Percentiles rank a stretch among this genome's conserved stretches.
Conservation (phyloP, 2,329 filamentous ascomycete species). For the Tolypocladium sp. region DNA sequence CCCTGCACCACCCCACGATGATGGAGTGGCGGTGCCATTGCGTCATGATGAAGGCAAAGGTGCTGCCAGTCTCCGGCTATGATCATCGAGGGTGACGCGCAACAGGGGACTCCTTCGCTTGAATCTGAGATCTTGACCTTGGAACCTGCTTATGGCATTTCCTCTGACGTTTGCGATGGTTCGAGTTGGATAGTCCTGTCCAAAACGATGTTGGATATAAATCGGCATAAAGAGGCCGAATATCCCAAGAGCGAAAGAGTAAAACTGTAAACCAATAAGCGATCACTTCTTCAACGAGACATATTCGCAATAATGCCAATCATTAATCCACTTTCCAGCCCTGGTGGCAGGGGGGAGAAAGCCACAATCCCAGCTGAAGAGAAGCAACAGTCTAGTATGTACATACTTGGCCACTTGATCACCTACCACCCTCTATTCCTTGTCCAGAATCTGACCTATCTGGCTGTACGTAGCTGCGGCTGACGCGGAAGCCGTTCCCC, state of each 20-base stretch:
- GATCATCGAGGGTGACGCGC: too few relatives aligned
- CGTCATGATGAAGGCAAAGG: background rate
- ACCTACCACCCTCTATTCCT: background rate
- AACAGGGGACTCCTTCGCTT: background rate
- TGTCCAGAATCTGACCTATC: background rate
- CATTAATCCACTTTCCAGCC: background rate
- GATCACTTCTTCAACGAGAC: background rate
- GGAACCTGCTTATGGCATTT: background rate
- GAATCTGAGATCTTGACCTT: background rate
- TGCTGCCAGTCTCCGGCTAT: too few relatives aligned
- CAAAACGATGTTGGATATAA: background rate
- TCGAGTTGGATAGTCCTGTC: background rate
- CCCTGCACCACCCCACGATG: too few relatives aligned
- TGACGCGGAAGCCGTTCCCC: constrained; percentile 19
- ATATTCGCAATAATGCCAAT: background rate
- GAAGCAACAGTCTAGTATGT: background rate
- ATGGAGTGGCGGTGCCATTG: background rate
- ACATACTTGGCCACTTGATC: background rate
- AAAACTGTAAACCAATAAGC: background rate
- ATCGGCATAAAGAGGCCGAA: background rate
- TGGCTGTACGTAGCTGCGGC: background rate
- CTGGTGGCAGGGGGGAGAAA: background rate
- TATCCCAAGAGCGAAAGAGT: background rate
- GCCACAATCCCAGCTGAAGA: background rate
- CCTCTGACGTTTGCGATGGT: background rate